Percentiles rank a stretch among this genome's conserved stretches.
phyloP scores from a whole-genome alignment of 2,329 filamentous ascomycete genomes.

The Neonectria sp. region DNA sequence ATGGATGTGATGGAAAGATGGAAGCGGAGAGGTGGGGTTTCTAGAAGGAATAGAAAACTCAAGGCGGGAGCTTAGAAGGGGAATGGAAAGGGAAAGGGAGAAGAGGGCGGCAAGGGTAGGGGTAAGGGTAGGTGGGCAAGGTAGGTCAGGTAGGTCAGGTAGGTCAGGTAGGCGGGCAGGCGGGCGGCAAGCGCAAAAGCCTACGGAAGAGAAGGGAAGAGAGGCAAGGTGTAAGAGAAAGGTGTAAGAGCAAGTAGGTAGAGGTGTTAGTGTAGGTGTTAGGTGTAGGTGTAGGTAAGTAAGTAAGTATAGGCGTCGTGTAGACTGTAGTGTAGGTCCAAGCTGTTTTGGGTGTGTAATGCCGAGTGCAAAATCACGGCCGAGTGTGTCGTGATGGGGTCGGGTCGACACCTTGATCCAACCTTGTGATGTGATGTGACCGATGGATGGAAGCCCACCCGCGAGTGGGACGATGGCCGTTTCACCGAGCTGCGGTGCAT shows the following conservation, averaged over 20 bases:
- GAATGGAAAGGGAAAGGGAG: background rate
- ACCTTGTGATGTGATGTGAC: background rate
- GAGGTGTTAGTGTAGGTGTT: background rate
- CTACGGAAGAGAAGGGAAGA: background rate
- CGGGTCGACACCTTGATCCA: background rate
- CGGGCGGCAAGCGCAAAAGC: no score
- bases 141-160: background rate
- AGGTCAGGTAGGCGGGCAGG: background rate
- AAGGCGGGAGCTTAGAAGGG: background rate
- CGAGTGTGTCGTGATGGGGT: slow-evolving; percentile 15
- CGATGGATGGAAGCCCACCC: slow-evolving; percentile 8
- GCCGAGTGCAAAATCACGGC: background rate
- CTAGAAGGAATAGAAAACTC: slow-evolving; percentile 1
- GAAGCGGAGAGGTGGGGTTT: slow-evolving; percentile 5
- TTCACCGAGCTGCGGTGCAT: slow-evolving; percentile 25
- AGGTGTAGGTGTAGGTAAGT: slow-evolving; percentile 1
- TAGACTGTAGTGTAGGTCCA: background rate
- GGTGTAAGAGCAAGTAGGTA: background rate
- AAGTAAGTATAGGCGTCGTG: background rate
- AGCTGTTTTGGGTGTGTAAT: background rate
- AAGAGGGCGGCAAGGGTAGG: background rate
- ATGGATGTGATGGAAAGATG: background rate
- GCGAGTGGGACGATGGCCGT: slow-evolving; percentile 36
- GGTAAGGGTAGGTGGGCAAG: background rate
- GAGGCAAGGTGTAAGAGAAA: background rate